Conservation (phyloP, 2,329 filamentous ascomycete genomes). For the Fusarium sp. region DNA sequence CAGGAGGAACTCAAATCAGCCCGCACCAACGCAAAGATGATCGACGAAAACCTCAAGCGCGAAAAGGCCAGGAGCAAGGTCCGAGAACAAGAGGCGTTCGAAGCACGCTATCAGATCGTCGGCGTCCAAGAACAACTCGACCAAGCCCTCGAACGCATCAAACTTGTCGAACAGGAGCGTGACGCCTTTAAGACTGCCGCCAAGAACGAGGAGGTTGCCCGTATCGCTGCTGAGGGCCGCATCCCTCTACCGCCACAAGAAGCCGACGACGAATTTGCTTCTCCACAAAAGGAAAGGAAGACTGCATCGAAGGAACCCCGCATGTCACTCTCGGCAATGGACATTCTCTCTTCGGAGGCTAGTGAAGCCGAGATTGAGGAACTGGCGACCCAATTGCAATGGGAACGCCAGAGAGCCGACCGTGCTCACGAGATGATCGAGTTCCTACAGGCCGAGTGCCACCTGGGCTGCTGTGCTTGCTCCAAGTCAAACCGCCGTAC, state of each 20-base stretch:
- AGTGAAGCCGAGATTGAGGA: slow-evolving; percentile 70
- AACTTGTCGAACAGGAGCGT: slow-evolving; percentile 76
- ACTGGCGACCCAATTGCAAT: slow-evolving; percentile 62
- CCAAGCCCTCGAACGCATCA: slow-evolving; percentile 70
- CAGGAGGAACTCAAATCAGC: slow-evolving; percentile 77
- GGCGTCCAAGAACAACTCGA: slow-evolving; percentile 74
- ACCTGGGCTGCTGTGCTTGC: slow-evolving; percentile 74
- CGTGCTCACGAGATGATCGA: slow-evolving; percentile 78
- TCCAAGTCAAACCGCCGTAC: slow-evolving; percentile 52
- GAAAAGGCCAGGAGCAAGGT: slow-evolving; percentile 71
- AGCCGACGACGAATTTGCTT: slow-evolving; percentile 70
- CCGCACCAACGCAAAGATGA: slow-evolving; percentile 63
- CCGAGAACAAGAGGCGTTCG: slow-evolving; percentile 76
- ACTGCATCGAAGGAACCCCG: slow-evolving; percentile 51
- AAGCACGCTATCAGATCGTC: slow-evolving; percentile 73
- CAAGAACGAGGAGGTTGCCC: slow-evolving; percentile 77
- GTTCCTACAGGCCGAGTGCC: slow-evolving; percentile 80
- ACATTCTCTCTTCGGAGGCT: slow-evolving; percentile 65
- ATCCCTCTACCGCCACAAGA: slow-evolving; percentile 72
- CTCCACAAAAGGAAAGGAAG: slow-evolving; percentile 68
- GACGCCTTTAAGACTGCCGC: slow-evolving; percentile 78
- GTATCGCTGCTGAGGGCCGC: slow-evolving; percentile 77
- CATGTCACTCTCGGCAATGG: slow-evolving; percentile 59
- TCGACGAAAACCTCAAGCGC: slow-evolving; percentile 69
- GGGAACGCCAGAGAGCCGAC: slow-evolving; percentile 72